Evolutionary conservation across 805 yeast genomes (phyloP).

Genomic region (Wickerhamiella qilinensis): DNA sequence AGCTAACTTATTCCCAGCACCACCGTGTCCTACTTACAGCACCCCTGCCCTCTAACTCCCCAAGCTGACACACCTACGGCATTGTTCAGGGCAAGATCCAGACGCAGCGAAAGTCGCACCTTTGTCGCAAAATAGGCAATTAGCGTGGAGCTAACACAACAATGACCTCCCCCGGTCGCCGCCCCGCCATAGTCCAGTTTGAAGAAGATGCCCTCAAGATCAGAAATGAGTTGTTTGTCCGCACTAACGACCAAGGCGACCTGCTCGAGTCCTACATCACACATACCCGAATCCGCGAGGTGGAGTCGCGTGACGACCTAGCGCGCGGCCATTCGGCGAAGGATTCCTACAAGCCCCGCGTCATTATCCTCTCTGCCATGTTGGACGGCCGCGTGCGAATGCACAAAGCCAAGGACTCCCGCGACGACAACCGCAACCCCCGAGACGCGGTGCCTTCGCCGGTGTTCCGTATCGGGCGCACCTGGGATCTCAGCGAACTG

Average conservation of each 20-base stretch:
- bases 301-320: neutral
- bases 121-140: no score
- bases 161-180: no score
- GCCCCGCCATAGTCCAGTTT: neutral
- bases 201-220: neutral
- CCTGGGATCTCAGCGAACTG: slow-evolving; percentile 75
- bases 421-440: no score
- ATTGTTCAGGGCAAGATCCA: no score
- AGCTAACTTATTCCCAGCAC: no score
- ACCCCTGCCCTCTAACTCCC: no score
- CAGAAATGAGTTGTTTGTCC: neutral
- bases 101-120: no score
- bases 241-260: neutral
- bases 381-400: slow-evolving; percentile 29
- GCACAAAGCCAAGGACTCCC: slow-evolving; percentile 74
- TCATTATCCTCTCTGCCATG: slow-evolving; percentile 8
- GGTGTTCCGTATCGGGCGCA: slow-evolving; percentile 77
- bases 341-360: neutral
- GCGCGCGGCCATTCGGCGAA: neutral
- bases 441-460: no score
- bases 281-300: slow-evolving; percentile 1
- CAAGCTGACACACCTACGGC: no score
- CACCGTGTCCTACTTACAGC: no score
- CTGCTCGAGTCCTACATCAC: slow-evolving; percentile 2
- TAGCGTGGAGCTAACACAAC: no score